Conservation (phyloP, 768 basidiomycete genomes). For the Grammothele lineata region DNA sequence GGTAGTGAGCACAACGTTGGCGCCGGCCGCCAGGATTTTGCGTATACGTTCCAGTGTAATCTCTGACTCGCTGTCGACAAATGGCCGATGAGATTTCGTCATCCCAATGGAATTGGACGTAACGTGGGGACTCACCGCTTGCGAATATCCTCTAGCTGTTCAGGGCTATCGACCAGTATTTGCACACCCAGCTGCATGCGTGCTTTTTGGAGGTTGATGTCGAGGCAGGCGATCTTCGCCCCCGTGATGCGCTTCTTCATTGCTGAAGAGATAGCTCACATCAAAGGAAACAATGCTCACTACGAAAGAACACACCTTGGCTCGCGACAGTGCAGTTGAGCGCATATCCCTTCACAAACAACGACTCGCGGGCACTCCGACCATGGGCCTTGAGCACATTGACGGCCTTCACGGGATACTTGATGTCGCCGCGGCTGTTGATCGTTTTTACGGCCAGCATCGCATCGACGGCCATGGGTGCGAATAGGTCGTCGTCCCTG, state of each 20-base stretch:
- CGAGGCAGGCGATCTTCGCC: slow-evolving; percentile 97
- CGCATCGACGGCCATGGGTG: slow-evolving; percentile 97
- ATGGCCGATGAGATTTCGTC: not conserved
- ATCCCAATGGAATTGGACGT: not conserved
- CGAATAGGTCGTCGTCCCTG: slow-evolving; percentile 97
- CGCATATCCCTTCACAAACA: slow-evolving; percentile 95
- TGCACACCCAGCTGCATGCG: slow-evolving; percentile 98
- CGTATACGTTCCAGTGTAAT: slow-evolving; percentile 94
- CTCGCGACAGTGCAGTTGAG: slow-evolving; percentile 98
- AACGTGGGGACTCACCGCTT: slow-evolving; percentile 57
- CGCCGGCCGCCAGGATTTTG: slow-evolving; percentile 93
- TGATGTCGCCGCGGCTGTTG: slow-evolving; percentile 91
- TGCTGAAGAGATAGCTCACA: slow-evolving; percentile 42
- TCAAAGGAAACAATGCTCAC: not conserved
- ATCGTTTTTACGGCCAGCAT: slow-evolving; percentile 96
- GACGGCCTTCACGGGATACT: slow-evolving; percentile 99
- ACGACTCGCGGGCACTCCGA: slow-evolving; percentile 88
- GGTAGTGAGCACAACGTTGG: slow-evolving; percentile 95
- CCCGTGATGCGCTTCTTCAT: slow-evolving; percentile 94
- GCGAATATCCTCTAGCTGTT: slow-evolving; percentile 94
- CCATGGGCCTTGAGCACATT: slow-evolving; percentile 98
- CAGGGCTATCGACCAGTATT: slow-evolving; percentile 93
- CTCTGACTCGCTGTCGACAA: slow-evolving; percentile 75
- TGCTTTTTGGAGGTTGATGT: slow-evolving; percentile 94
- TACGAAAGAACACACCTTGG: slow-evolving; percentile 79